Conservation (phyloP, 495 filamentous ascomycete species). For the Penicillium roqueforti region DNA sequence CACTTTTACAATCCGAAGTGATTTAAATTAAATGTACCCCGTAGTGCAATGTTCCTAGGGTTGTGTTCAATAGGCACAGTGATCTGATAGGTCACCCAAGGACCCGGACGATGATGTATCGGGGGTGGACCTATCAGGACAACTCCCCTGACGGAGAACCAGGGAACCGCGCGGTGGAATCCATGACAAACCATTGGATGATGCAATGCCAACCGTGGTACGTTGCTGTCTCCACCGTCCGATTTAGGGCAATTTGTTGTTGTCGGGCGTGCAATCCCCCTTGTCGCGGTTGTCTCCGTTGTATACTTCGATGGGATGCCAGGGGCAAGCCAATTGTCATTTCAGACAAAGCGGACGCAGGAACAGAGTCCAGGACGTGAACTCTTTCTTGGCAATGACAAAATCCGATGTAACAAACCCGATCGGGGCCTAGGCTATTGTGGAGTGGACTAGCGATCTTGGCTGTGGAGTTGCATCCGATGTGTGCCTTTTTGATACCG, state of each 20-base stretch:
- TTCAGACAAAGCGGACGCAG: neutral
- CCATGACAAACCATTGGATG: neutral
- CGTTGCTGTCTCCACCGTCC: neutral
- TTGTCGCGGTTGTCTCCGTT: neutral
- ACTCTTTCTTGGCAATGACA: neutral
- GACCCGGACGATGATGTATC: neutral
- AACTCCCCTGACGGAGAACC: neutral
- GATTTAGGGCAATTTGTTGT: neutral
- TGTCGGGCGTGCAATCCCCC: neutral
- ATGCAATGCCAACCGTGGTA: neutral
- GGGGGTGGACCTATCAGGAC: neutral
- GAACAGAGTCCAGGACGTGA: neutral
- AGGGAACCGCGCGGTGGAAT: neutral
- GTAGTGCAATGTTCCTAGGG: too few species aligned
- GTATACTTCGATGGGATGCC: neutral
- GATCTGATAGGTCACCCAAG: neutral
- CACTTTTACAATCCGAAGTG: neutral
- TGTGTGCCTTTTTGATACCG: neutral
- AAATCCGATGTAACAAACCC: neutral
- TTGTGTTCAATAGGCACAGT: neutral
- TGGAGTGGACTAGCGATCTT: conserved; percentile 4
- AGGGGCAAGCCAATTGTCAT: conserved; percentile 4
- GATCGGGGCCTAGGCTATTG: conserved; percentile 7
- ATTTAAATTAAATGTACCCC: neutral
- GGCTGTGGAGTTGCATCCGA: conserved; percentile 6